phyloP scores from a whole-genome alignment of 495 filamentous ascomycete species.

The Xylaria grammica region DNA sequence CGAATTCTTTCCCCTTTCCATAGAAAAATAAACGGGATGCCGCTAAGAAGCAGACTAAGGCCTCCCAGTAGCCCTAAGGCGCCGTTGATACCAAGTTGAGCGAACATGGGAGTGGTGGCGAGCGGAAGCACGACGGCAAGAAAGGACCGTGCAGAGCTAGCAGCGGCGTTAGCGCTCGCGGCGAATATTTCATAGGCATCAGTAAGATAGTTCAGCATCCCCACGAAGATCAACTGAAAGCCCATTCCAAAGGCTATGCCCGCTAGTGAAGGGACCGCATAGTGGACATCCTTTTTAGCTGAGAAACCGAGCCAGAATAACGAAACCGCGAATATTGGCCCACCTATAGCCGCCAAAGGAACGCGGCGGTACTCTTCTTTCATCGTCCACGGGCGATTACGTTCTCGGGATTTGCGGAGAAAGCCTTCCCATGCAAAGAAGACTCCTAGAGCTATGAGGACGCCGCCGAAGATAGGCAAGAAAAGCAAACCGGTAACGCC shows the following conservation, averaged over 20 bases:
- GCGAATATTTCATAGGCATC: slow-evolving; percentile 79
- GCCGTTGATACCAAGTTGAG: slow-evolving; percentile 40
- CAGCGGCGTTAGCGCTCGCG: slow-evolving; percentile 71
- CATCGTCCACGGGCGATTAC: slow-evolving; percentile 39
- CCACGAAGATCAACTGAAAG: slow-evolving; percentile 67
- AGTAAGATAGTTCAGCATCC: slow-evolving; percentile 72
- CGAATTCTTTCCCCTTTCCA: slow-evolving; percentile 48
- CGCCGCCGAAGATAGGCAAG: slow-evolving; percentile 52
- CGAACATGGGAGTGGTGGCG: slow-evolving; percentile 47
- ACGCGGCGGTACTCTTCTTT: slow-evolving; percentile 67
- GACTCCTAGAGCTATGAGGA: slow-evolving; percentile 50
- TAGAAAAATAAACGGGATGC: slow-evolving; percentile 47
- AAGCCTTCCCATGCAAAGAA: slow-evolving; percentile 57
- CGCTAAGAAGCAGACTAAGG: slow-evolving; percentile 43
- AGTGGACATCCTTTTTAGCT: slow-evolving; percentile 59
- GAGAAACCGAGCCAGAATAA: slow-evolving; percentile 81
- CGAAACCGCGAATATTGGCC: slow-evolving; percentile 63
- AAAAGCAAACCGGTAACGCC: slow-evolving; percentile 54
- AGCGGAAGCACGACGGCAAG: slow-evolving; percentile 67
- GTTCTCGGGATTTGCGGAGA: slow-evolving; percentile 30
- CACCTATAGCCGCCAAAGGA: slow-evolving; percentile 69
- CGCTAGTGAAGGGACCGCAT: slow-evolving; percentile 66
- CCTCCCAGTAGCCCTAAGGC: slow-evolving; percentile 47
- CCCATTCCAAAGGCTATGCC: slow-evolving; percentile 73
- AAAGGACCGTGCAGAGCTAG: slow-evolving; percentile 62